Evolutionary conservation across 2,329 filamentous ascomycete species (phyloP), one percentile per base, ranked within the genome.

Genomic region (Fusarium abutilonis): DNA sequence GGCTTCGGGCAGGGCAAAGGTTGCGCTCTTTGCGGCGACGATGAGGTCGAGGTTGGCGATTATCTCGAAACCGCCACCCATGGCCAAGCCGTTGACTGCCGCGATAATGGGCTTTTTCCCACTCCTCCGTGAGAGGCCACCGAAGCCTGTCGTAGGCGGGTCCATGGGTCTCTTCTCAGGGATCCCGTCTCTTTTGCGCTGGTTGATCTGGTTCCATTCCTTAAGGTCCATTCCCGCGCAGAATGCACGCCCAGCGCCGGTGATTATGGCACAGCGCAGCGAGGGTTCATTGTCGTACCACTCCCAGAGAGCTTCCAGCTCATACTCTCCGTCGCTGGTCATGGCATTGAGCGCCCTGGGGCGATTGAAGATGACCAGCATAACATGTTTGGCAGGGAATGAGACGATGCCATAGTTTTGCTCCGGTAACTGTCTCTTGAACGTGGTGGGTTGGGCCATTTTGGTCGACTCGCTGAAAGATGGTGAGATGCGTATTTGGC

Each of bases 31-130:
- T 3, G 81, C 77, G 4, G 90, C 89, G 29, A 93, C 74, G 3
- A 92, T 82, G 53, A 94, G 77, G 77, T 95, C 91, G 62, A 83
- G 85, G 75, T 92, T 92, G 44, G 89, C 78, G 11, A 86, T 82
- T 77, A 93, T 91, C 78, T 94, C 91, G 75, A 90, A 88, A 2
- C 90, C 91, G 49, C 90, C 91, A 32, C 91, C 91, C 41, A 91
- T 82, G 55, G 89, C 90, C 15, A 89, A 78, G 7, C 91, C 91
- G 70, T 93, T 91, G 17, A 93, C 88, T 1, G 90, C 91, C 2
- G 87, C 89, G 26, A 94, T 83, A 52, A 94, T 81, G 6, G 91
- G 91, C 70, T 94, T 94, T 75, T 86, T 86, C 43, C 89, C 89
- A 6, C 76, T 73, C 23, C 90, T 81, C 62, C 90, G 86, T 50